A percentile compares a stretch with the other conserved stretches of the same genome.
Evolutionary conservation across 78 protist species (phyloP).

Genomic region (Chrysochromulina tobinii): DNA sequence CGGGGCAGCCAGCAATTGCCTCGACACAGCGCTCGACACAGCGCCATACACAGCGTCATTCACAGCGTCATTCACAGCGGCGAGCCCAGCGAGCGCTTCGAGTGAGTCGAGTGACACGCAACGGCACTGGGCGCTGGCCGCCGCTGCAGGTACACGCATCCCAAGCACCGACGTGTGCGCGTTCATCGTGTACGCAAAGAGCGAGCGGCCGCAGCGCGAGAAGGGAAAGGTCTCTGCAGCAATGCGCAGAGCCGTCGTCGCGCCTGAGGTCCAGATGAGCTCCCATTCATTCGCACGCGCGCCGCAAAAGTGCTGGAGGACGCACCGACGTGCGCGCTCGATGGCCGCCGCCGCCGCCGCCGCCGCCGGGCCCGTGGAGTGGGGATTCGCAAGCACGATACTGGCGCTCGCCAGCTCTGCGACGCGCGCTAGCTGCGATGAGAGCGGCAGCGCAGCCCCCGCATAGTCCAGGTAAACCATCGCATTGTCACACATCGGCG

Average conservation of each 20-base stretch:
- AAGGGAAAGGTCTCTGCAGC: slow-evolving; percentile 69
- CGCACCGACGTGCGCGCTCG: not conserved
- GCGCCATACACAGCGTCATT: no score
- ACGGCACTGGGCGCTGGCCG: not conserved
- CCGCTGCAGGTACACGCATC: slow-evolving; percentile 45
- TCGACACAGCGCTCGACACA: no score
- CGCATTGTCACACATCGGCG: not conserved
- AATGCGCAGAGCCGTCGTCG: slow-evolving; percentile 60
- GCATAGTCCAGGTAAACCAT: slow-evolving; percentile 13
- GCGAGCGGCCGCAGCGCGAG: slow-evolving; percentile 19
- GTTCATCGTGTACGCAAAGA: not conserved
- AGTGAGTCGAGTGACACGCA: not conserved
- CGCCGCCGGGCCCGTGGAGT: slow-evolving; percentile 20
- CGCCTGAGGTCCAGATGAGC: slow-evolving; percentile 65
- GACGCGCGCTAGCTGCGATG: not conserved
- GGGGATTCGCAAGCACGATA: not conserved
- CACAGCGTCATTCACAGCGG: not conserved
- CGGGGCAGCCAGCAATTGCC: no score
- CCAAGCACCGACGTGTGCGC: slow-evolving; percentile 76
- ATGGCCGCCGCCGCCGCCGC: not conserved
- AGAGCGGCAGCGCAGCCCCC: slow-evolving; percentile 1
- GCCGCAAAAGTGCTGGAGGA: slow-evolving; percentile 31
- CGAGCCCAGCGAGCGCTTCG: not conserved
- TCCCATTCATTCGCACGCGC: slow-evolving; percentile 24
- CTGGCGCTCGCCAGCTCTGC: no score